Percentiles rank a stretch among this genome's conserved stretches.
Evolutionary conservation across 1,139 yeast species (phyloP).

Genomic region (Suhomyces kunorum): DNA sequence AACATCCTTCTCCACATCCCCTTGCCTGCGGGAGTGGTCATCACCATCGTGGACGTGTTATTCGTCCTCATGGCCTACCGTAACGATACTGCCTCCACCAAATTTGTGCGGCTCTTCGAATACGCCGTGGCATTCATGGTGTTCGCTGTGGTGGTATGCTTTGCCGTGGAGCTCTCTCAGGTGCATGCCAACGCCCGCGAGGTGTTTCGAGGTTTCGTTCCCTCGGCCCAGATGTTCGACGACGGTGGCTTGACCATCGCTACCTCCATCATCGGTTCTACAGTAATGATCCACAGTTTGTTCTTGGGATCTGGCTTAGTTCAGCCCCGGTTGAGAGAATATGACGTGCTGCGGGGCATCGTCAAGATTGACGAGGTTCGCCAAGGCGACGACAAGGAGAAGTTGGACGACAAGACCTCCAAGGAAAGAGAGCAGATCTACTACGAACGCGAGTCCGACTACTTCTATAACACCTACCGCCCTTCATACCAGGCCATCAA

Average conservation of each 20-base stretch:
- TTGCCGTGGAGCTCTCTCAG: slow-evolving; percentile 64
- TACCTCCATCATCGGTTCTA: slow-evolving; percentile 77
- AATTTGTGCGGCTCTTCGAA: slow-evolving; percentile 66
- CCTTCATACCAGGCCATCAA: slow-evolving; percentile 69
- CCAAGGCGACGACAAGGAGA: slow-evolving; percentile 1
- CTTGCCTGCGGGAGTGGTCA: slow-evolving; percentile 73
- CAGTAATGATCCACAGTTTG: slow-evolving; percentile 81
- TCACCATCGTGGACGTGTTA: slow-evolving; percentile 72
- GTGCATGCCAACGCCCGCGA: slow-evolving; percentile 51
- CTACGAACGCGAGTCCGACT: slow-evolving; percentile 17
- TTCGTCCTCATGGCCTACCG: slow-evolving; percentile 73
- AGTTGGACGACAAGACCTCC: slow-evolving; percentile 12
- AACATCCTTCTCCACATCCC: slow-evolving; percentile 70
- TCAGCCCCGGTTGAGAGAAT: slow-evolving; percentile 68
- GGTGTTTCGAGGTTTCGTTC: slow-evolving; percentile 70
- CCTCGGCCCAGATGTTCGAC: slow-evolving; percentile 62
- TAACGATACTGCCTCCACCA: slow-evolving; percentile 66
- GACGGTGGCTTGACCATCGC: slow-evolving; percentile 71
- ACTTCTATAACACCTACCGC: slow-evolving; percentile 43
- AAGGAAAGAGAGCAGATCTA: slow-evolving; percentile 15
- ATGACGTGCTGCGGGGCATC: slow-evolving; percentile 50
- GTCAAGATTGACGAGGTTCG: slow-evolving; percentile 29
- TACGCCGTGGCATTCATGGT: slow-evolving; percentile 65
- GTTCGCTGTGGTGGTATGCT: slow-evolving; percentile 69
- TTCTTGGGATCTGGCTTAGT: slow-evolving; percentile 76